phyloP scores from a whole-genome alignment of 2,329 filamentous ascomycete species.

The Colletotrichum trifolii region DNA sequence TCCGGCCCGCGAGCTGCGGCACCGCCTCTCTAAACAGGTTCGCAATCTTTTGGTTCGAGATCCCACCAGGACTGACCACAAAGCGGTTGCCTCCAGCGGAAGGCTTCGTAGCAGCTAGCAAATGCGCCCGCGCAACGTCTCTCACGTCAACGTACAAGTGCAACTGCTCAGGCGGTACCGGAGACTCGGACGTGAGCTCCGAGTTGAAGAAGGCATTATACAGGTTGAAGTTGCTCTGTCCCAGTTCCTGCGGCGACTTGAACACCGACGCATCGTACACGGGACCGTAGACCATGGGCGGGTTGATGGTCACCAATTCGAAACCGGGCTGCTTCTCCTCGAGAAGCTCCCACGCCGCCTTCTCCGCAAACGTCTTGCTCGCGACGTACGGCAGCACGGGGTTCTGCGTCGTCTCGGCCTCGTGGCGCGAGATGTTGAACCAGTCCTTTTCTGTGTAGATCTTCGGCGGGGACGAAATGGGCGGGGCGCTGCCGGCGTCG shows the following conservation, averaged over 20 bases:
- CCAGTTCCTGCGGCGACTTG: conserved; percentile 4
- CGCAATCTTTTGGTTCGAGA: conserved; percentile 38
- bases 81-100: conserved; percentile 42
- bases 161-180: conserved; percentile 36
- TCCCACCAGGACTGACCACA: conserved; percentile 38
- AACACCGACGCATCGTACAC: conserved; percentile 3
- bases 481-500: conserved; percentile 46
- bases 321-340: conserved; percentile 45
- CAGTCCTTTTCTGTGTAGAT: conserved; percentile 61
- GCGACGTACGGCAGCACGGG: conserved; percentile 54
- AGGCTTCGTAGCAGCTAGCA: conserved; percentile 39
- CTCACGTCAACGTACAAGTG: conserved; percentile 44
- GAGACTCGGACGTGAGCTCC: background rate
- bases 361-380: conserved; percentile 60
- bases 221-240: conserved; percentile 28
- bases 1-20: conserved; percentile 37
- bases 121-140: conserved; percentile 42
- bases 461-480: conserved; percentile 50
- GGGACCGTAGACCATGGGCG: conserved; percentile 33
- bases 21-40: conserved; percentile 38
- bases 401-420: conserved; percentile 45
- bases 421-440: conserved; percentile 37
- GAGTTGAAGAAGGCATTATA: conserved; percentile 21
- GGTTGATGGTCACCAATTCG: conserved; percentile 48
- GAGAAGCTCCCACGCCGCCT: conserved; percentile 48